A percentile compares a stretch with the other conserved stretches of the same genome.
Conservation (phyloP, 257 asterid species). For the Solanum sejunctum region DNA sequence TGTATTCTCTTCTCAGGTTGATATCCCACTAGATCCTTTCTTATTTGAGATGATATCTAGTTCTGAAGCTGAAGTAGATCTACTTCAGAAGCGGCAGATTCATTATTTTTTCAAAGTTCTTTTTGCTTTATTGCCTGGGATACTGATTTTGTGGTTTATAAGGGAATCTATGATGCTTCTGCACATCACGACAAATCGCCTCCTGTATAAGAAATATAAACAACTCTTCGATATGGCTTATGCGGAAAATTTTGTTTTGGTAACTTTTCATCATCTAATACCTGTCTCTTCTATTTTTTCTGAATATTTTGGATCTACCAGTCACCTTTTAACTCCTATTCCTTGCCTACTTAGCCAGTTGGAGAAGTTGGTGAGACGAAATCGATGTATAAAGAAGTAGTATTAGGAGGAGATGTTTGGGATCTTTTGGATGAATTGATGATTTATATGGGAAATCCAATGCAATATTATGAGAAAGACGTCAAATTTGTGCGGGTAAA, state of each 20-base stretch:
- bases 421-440: slow-evolving; percentile 94
- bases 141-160: slow-evolving; percentile 77
- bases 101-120: slow-evolving; percentile 80
- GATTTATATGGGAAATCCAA: slow-evolving; percentile 92
- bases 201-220: slow-evolving; percentile 70
- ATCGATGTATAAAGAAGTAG: slow-evolving; percentile 84
- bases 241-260: slow-evolving; percentile 91
- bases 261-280: slow-evolving; percentile 17
- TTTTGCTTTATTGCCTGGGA: slow-evolving; percentile 78
- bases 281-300: background rate
- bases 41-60: slow-evolving; percentile 84
- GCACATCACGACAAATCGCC: slow-evolving; percentile 60
- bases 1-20: slow-evolving; percentile 45
- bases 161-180: slow-evolving; percentile 82
- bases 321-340: slow-evolving; percentile 6
- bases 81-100: slow-evolving; percentile 73
- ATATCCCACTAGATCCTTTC: slow-evolving; percentile 95
- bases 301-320: background rate
- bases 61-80: slow-evolving; percentile 92
- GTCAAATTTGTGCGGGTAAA: slow-evolving; percentile 94
- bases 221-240: slow-evolving; percentile 88
- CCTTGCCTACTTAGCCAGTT: slow-evolving; percentile 58
- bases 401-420: slow-evolving; percentile 99
- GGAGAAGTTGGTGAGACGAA: slow-evolving; percentile 80
- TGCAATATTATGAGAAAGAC: slow-evolving; percentile 84